These are phyloP conservation scores for Pleurotus giganteus DNA, from an alignment of 768 basidiomycete species.

Conservation along the genomic window DNA sequence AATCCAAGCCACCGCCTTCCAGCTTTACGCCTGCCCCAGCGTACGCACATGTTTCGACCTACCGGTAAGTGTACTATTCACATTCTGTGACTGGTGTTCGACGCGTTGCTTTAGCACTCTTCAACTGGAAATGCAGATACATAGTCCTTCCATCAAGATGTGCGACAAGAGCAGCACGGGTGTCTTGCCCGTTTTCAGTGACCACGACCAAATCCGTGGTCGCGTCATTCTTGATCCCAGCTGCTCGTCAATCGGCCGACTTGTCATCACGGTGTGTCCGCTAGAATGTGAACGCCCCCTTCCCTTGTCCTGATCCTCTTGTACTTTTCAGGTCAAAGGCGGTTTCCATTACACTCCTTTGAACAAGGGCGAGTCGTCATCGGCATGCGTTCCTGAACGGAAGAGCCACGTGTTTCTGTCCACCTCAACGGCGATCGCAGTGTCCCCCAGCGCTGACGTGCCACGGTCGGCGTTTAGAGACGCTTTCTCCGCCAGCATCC, in stretches of 20 bases:
- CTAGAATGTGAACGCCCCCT: no score
- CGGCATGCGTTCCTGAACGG: constrained; percentile 17
- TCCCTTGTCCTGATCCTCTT: constrained; percentile 1
- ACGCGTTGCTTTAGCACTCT: constrained; percentile 35
- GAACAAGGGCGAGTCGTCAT: constrained; percentile 20
- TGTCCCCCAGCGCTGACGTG: constrained; percentile 32
- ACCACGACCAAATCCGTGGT: constrained; percentile 59
- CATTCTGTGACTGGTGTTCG: not conserved
- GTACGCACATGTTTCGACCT: constrained; percentile 47
- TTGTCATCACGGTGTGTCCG: constrained; percentile 54
- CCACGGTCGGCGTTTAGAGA: constrained; percentile 41
- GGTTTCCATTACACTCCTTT: constrained; percentile 44
- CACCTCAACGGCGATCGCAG: constrained; percentile 40
- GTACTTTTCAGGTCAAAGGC: constrained; percentile 54
- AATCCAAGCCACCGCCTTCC: constrained; percentile 25
- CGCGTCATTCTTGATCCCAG: constrained; percentile 55
- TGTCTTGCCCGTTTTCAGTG: constrained; percentile 54
- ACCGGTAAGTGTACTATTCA: constrained; percentile 36
- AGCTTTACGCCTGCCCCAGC: constrained; percentile 32
- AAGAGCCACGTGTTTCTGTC: constrained; percentile 50
- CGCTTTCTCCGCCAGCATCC: constrained; percentile 31
- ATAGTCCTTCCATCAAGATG: constrained; percentile 59
- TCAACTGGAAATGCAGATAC: constrained; percentile 59
- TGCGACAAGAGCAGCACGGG: constrained; percentile 28
- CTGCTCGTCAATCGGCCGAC: constrained; percentile 50